These are phyloP conservation scores for Sutorius eximius DNA, from an alignment of 1,284 basidiomycete genomes.

Conservation along the genomic window DNA sequence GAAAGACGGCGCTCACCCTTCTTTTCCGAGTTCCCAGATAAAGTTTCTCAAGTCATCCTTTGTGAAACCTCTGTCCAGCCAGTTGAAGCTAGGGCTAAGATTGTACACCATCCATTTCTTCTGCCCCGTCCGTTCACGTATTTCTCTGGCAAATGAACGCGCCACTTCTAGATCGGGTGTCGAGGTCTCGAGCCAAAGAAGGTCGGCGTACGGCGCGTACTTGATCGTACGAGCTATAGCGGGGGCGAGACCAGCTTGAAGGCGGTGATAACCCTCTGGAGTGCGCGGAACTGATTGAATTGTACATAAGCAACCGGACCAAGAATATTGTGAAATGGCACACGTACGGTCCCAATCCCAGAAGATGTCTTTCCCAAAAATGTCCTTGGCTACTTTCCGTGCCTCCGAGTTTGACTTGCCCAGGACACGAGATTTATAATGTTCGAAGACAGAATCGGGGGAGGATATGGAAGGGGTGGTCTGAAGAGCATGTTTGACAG, in stretches of 20 bases:
- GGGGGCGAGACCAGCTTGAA: constrained; percentile 78
- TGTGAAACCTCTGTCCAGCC: constrained; percentile 80
- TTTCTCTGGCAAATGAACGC: constrained; percentile 73
- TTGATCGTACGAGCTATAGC: constrained; percentile 82
- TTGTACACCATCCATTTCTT: constrained; percentile 89
- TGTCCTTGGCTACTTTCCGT: constrained; percentile 68
- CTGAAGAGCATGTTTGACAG: constrained; percentile 49
- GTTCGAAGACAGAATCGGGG: constrained; percentile 59
- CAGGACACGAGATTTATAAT: constrained; percentile 58
- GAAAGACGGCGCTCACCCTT: constrained; percentile 55
- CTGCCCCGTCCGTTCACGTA: constrained; percentile 56
- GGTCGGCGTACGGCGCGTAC: constrained; percentile 82
- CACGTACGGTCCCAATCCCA: constrained; percentile 89
- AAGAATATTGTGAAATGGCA: neutral
- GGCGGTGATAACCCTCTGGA: constrained; percentile 91
- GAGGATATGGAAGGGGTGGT: constrained; percentile 27
- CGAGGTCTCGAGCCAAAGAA: constrained; percentile 91
- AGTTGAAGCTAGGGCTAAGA: constrained; percentile 92
- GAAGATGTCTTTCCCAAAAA: constrained; percentile 61
- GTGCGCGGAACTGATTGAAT: constrained; percentile 71
- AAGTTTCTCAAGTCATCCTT: constrained; percentile 81
- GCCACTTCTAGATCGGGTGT: constrained; percentile 82
- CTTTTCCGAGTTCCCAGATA: constrained; percentile 89
- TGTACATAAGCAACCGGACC: constrained; percentile 2
- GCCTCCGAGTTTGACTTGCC: constrained; percentile 79